Conservation (phyloP, 2,329 filamentous ascomycete genomes). For the Fusarium sororula region DNA sequence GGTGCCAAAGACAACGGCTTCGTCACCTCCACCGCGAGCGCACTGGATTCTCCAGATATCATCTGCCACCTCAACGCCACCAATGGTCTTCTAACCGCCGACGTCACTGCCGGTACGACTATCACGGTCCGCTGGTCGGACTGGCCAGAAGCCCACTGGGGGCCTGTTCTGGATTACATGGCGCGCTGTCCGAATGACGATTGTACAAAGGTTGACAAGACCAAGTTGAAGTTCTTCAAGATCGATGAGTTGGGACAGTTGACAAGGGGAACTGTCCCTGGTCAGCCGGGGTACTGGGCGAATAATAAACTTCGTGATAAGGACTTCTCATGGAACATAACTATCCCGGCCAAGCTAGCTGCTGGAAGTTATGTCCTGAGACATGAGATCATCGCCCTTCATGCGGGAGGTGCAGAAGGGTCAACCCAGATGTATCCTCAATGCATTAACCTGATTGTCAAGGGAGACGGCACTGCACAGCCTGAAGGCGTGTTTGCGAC, state of each 20-base stretch:
- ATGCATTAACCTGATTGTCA: not conserved
- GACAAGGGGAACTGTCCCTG: not conserved
- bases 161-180: not conserved
- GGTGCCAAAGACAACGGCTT: not conserved
- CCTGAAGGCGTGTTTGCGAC: not conserved
- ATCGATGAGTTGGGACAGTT: not conserved
- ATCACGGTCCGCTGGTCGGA: not conserved
- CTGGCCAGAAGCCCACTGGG: not conserved
- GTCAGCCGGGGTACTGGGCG: fast-evolving
- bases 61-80: not conserved
- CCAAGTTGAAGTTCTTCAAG: not conserved
- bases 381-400: fast-evolving
- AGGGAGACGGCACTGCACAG: not conserved
- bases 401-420: not conserved
- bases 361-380: not conserved
- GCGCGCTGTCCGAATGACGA: not conserved
- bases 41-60: not conserved
- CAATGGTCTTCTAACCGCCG: not conserved
- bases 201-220: not conserved
- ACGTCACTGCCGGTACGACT: fast-evolving
- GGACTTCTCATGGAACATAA: not conserved
- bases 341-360: not conserved
- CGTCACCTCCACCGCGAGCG: not conserved
- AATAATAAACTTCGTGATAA: not conserved
- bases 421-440: not conserved